Conservation (phyloP, 1,139 yeast species). For the Ogataea hybrid region DNA sequence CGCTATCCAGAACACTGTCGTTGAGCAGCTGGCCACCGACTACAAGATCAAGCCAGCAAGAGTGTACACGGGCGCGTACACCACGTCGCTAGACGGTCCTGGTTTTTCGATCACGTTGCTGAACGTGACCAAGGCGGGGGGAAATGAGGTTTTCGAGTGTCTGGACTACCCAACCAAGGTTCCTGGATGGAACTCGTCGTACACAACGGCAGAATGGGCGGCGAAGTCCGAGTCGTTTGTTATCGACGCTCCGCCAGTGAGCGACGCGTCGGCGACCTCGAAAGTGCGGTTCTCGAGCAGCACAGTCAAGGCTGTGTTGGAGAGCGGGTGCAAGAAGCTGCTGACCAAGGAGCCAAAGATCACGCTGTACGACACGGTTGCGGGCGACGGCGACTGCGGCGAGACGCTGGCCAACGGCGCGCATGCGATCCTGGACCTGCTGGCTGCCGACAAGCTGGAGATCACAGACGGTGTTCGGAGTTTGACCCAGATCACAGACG, state of each 20-base stretch:
- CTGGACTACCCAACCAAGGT: constrained; percentile 74
- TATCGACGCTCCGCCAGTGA: constrained; percentile 32
- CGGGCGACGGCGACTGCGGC: constrained; percentile 98
- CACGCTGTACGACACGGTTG: constrained; percentile 81
- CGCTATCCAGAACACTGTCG: constrained; percentile 54
- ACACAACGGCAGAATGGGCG: constrained; percentile 34
- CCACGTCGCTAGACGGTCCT: constrained; percentile 87
- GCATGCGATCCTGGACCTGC: constrained; percentile 58
- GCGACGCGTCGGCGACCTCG: constrained; percentile 29
- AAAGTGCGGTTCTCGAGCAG: constrained; percentile 43
- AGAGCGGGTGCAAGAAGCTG: constrained; percentile 48
- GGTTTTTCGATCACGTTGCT: constrained; percentile 82
- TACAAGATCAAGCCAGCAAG: constrained; percentile 65
- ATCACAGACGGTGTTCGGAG: constrained; percentile 52
- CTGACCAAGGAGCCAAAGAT: constrained; percentile 71
- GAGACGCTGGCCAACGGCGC: constrained; percentile 86
- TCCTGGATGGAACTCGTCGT: constrained; percentile 67
- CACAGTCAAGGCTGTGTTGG: constrained; percentile 39
- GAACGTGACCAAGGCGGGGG: constrained; percentile 54
- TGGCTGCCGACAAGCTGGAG: constrained; percentile 41
- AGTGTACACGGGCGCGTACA: constrained; percentile 69
- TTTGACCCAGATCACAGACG: constrained; percentile 61
- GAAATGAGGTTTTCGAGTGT: constrained; percentile 41
- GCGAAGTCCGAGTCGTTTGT: constrained; percentile 39
- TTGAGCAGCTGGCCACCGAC: constrained; percentile 41